These are phyloP conservation scores for Pythium diclinum DNA, from an alignment of 352 stramenopile genomes.

Conservation along the genomic window DNA sequence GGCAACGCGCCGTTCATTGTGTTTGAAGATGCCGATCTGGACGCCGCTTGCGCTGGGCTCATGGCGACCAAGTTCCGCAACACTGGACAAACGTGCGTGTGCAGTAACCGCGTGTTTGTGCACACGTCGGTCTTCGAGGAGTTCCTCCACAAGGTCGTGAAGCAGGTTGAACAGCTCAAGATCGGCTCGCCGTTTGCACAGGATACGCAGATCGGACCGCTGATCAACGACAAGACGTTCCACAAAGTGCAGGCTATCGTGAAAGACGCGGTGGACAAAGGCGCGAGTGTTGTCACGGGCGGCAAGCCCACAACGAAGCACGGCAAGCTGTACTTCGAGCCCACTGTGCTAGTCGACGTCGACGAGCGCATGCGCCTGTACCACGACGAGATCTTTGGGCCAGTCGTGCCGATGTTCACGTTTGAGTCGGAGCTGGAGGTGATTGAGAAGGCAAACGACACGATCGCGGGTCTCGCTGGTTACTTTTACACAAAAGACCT, in stretches of 20 bases:
- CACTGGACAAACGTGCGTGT: constrained; percentile 87
- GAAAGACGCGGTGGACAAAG: constrained; percentile 88
- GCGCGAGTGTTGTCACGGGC: constrained; percentile 83
- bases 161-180: constrained; percentile 74
- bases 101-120: constrained; percentile 93
- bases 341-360: constrained; percentile 92
- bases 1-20: constrained; percentile 93
- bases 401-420: constrained; percentile 89
- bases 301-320: constrained; percentile 55
- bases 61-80: constrained; percentile 89
- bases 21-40: constrained; percentile 86
- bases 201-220: constrained; percentile 89
- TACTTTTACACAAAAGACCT: constrained; percentile 95
- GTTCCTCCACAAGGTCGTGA: constrained; percentile 84
- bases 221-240: constrained; percentile 93
- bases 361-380: constrained; percentile 90
- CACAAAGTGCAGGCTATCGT: constrained; percentile 86
- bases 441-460: constrained; percentile 92
- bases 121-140: constrained; percentile 91
- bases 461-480: constrained; percentile 85
- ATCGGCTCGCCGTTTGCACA: constrained; percentile 85
- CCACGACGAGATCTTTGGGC: constrained; percentile 96
- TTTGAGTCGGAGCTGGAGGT: constrained; percentile 97
- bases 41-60: constrained; percentile 79
- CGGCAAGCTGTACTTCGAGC: constrained; percentile 90